phyloP scores from a whole-genome alignment of 2,329 filamentous ascomycete species.

The Verticillium dahliae region DNA sequence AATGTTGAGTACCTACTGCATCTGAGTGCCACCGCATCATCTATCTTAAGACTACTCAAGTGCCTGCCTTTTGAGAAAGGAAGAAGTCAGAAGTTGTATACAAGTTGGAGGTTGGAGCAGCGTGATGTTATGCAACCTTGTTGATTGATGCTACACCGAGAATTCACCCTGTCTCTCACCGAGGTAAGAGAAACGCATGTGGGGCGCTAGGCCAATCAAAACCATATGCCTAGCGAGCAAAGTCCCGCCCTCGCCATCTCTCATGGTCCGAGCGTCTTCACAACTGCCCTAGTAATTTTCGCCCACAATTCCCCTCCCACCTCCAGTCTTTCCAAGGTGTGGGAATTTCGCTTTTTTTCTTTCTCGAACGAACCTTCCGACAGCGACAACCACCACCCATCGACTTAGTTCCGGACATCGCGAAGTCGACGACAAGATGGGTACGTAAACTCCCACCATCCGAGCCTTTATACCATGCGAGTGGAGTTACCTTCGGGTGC shows the following conservation, averaged over 20 bases:
- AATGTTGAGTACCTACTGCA: neutral
- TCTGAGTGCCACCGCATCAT: too few species aligned
- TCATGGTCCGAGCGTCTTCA: neutral
- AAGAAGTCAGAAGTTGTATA: too few species aligned
- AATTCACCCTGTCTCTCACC: neutral
- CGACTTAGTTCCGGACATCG: slow-evolving; percentile 21
- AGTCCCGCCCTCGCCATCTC: neutral
- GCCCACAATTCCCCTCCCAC: slow-evolving; percentile 2
- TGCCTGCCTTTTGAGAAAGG: too few species aligned
- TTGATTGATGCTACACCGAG: too few species aligned
- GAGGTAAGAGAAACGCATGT: neutral
- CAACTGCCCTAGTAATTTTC: neutral
- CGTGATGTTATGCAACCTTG: neutral
- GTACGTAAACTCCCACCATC: slow-evolving; percentile 42
- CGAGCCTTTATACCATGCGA: slow-evolving; percentile 29
- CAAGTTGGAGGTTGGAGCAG: neutral
- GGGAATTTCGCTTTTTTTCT: slow-evolving; percentile 1
- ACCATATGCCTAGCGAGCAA: neutral
- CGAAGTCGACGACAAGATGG: slow-evolving; percentile 51
- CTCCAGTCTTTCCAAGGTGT: slow-evolving; percentile 1
- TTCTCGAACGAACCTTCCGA: slow-evolving; percentile 6
- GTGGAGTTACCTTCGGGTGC: slow-evolving; percentile 15
- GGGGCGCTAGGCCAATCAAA: neutral
- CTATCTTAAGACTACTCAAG: too few species aligned
- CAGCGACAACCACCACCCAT: slow-evolving; percentile 27